Base-by-base conservation (phyloP, 2,329 filamentous ascomycete species). In the Parasarocladium wereldwijsianum region DNA sequence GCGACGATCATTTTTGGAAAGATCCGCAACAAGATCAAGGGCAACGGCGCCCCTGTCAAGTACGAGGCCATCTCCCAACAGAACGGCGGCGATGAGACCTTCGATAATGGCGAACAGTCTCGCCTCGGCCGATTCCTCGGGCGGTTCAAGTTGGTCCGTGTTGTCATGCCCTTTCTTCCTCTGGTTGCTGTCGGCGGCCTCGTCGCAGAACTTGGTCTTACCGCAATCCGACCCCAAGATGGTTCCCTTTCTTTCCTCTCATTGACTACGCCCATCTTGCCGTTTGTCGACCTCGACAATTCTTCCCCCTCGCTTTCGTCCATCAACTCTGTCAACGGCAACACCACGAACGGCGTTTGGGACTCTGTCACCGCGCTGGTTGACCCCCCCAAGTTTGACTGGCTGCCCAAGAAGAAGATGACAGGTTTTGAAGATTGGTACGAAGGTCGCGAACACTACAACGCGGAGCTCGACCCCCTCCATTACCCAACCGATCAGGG, bases 401-500 rank as follows among this genome's bases (percentile, higher is more conserved):
- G 24, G 24, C 24, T 26, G n/a, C 24, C 24, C 11, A 26, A 4
- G 14, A 8, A 26, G 3, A 15, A 12, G 11, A 15, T 15, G 11
- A 15, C n/a, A 5, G 24, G 24, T 15, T 26, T 26, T 15, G 24
- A 26, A 15, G 24, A 26, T 10, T 26, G 24, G 24, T 15, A 26
- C 24, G 29, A 39, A 3, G 17, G 32, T 2, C 15, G 29, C 8
- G 32, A 40, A 1, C 50, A 52, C 29, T 61, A 61, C 27, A 47
- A 38, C 14, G 44, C 56, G 4, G 39, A 38, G 1, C 32, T 40
- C 5, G 58, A 61, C 17, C 57, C 58, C 0, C 24, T 60, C 23
- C 55, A 51, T 25, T 45, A 58, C n/a, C 49, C 54, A 0, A 49
- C 52, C 1, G 60, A 61, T 21, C 40, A 55, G 8, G 42, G 43